phyloP scores from a whole-genome alignment of 73 alveolate genomes.

The Loxodes magnus region DNA sequence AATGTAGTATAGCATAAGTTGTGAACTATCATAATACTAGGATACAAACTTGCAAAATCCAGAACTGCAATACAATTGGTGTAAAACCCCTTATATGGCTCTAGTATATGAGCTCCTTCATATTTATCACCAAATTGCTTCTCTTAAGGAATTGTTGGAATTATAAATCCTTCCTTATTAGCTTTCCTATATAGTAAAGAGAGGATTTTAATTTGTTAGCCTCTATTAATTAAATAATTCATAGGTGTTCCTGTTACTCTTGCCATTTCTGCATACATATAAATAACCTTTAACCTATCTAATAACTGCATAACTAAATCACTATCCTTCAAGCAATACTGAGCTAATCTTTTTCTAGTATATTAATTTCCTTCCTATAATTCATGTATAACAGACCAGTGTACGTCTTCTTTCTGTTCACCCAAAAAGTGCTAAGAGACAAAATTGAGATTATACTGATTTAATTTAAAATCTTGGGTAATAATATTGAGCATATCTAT shows the following conservation, averaged over 20 bases:
- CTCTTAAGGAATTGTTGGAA: slow-evolving; percentile 72
- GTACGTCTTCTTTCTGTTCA: slow-evolving; percentile 99
- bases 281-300: slow-evolving; percentile 87
- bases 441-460: slow-evolving; percentile 92
- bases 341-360: slow-evolving; percentile 93
- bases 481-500: slow-evolving; percentile 96
- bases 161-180: slow-evolving; percentile 56
- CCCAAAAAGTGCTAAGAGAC: slow-evolving; percentile 94
- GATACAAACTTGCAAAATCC: slow-evolving; percentile 94
- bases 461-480: slow-evolving; percentile 93
- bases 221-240: slow-evolving; percentile 88
- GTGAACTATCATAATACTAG: slow-evolving; percentile 92
- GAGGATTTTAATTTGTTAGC: slow-evolving; percentile 93
- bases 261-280: slow-evolving; percentile 96
- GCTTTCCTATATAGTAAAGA: slow-evolving; percentile 85
- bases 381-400: slow-evolving; percentile 54
- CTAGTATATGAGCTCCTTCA: slow-evolving; percentile 99
- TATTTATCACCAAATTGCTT: slow-evolving; percentile 83
- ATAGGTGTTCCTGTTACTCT: slow-evolving; percentile 99
- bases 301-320: slow-evolving; percentile 79
- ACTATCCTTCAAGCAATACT: slow-evolving; percentile 90
- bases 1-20: slow-evolving; percentile 97
- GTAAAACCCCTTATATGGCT: slow-evolving; percentile 79
- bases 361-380: slow-evolving; percentile 54
- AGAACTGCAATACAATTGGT: slow-evolving; percentile 91